phyloP scores from a whole-genome alignment of 2,329 filamentous ascomycete species.

The Periconia sp. region DNA sequence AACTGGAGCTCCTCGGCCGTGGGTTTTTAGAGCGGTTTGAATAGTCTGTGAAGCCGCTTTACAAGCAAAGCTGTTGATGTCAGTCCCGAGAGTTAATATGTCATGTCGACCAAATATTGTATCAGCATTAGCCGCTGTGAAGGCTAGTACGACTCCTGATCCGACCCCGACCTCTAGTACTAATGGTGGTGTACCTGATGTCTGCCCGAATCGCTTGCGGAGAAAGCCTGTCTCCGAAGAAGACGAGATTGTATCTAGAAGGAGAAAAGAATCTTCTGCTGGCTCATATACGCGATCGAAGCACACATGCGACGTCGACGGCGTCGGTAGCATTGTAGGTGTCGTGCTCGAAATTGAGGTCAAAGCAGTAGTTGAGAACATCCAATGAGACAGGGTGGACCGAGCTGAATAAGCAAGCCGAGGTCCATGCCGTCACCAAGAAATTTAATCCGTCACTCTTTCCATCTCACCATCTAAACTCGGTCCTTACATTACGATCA shows the following conservation, averaged over 20 bases:
- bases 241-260: constrained; percentile 88
- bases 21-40: constrained; percentile 52
- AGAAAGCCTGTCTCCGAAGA: constrained; percentile 73
- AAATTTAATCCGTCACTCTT: constrained; percentile 1
- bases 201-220: constrained; percentile 61
- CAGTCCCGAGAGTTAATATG: constrained; percentile 76
- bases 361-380: constrained; percentile 15
- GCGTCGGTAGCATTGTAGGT: constrained; percentile 81
- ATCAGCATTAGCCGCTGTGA: constrained; percentile 76
- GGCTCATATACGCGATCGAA: constrained; percentile 93
- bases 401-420: constrained; percentile 9
- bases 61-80: constrained; percentile 87
- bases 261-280: constrained; percentile 91
- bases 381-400: constrained; percentile 13
- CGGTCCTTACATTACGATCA: constrained; percentile 16
- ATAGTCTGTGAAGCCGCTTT: constrained; percentile 75
- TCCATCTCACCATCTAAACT: neutral
- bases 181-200: constrained; percentile 52
- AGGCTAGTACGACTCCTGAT: constrained; percentile 92
- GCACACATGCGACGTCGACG: constrained; percentile 88
- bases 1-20: constrained; percentile 24
- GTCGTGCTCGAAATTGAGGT: constrained; percentile 18
- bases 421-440: constrained; percentile 7
- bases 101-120: constrained; percentile 74
- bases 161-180: constrained; percentile 88